These are phyloP conservation scores for Agroathelia rolfsii DNA, from an alignment of 1,284 basidiomycete species.

Conservation along the genomic window DNA sequence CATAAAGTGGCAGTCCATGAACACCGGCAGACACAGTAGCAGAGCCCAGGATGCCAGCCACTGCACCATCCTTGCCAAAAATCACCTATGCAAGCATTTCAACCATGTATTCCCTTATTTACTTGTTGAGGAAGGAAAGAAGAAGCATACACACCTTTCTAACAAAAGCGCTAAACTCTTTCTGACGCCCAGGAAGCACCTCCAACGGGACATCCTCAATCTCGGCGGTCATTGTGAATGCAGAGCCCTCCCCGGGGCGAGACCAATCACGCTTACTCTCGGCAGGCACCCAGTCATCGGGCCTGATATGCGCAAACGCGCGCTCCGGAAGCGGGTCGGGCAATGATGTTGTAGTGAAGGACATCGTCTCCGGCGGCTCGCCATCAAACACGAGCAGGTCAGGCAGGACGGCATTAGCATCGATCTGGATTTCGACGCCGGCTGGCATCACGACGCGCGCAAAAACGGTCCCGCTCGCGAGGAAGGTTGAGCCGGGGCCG, in stretches of 20 bases:
- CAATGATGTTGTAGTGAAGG: slow-evolving; percentile 36
- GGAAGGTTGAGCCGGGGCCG: slow-evolving; percentile 32
- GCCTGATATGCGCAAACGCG: slow-evolving; percentile 65
- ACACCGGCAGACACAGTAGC: slow-evolving; percentile 52
- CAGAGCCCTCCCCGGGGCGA: slow-evolving; percentile 38
- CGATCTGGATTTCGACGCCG: slow-evolving; percentile 51
- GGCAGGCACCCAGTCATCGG: slow-evolving; percentile 56
- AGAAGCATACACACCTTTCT: slow-evolving; percentile 42
- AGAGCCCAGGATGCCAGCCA: slow-evolving; percentile 59
- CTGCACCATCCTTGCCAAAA: slow-evolving; percentile 52
- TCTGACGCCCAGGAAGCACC: slow-evolving; percentile 64
- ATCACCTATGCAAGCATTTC: slow-evolving; percentile 38
- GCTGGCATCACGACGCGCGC: slow-evolving; percentile 55
- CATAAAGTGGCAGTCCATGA: slow-evolving; percentile 46
- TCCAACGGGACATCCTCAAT: slow-evolving; percentile 64
- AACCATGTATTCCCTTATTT: slow-evolving; percentile 3
- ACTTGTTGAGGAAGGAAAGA: slow-evolving; percentile 5
- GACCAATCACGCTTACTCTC: slow-evolving; percentile 32
- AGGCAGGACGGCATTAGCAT: slow-evolving; percentile 55
- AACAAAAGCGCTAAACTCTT: slow-evolving; percentile 63
- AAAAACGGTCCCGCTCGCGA: slow-evolving; percentile 57
- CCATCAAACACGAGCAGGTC: slow-evolving; percentile 72
- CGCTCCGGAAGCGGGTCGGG: slow-evolving; percentile 54
- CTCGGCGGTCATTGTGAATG: slow-evolving; percentile 48
- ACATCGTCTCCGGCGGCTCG: slow-evolving; percentile 32